Base-by-base conservation (phyloP, 2,329 filamentous ascomycete species). In the Madurella fahalii region DNA sequence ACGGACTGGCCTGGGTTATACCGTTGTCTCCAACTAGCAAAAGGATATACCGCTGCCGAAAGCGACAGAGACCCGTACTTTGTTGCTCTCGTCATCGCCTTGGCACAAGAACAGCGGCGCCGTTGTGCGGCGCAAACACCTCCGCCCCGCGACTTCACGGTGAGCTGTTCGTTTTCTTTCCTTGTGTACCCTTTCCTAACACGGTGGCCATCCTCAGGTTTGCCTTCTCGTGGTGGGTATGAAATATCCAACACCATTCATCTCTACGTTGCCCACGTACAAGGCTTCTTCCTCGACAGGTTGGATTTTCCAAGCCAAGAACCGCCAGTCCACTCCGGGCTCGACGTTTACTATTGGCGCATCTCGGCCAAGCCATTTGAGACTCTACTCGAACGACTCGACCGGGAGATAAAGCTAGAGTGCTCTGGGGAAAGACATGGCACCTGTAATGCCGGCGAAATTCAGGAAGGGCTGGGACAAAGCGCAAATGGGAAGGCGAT, bases 241-340 rank as follows among this genome's bases (percentile, higher is more conserved):
- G 12, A 39, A 25, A 25, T 15, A 13, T 7, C 37, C 20, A 12
- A 32, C n/a, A 7, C 5, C 47, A 2, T 13, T 41, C 20, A 31
- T 13, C 40, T 34, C 30, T 50, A 47, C 15, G 43, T 52, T 7
- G 50, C 43, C n/a, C 37, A 47, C 11, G 50, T 52, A 9, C 16
- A 16, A 9, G 7, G 17, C 9, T 16, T 42, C n/a, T 52, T 52
- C 13, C 50, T 52, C 16, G 37, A 37, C 43, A 47, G 13, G 25
- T 32, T 52, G 25, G 42, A 40, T 18, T 41, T 47, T 9, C 50
- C 50, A 16, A 17, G 20, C 17, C 16, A 30, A 17, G 37, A 32
- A 16, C 50, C 37, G 5, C 8, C 37, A 5, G 20, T 20, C 13
- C 7, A 30, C 50, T 41, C 50, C 11, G 37, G 42, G 3, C 43